These are phyloP conservation scores for Phaffia australis DNA, from an alignment of 768 basidiomycete species.

Conservation along the genomic window DNA sequence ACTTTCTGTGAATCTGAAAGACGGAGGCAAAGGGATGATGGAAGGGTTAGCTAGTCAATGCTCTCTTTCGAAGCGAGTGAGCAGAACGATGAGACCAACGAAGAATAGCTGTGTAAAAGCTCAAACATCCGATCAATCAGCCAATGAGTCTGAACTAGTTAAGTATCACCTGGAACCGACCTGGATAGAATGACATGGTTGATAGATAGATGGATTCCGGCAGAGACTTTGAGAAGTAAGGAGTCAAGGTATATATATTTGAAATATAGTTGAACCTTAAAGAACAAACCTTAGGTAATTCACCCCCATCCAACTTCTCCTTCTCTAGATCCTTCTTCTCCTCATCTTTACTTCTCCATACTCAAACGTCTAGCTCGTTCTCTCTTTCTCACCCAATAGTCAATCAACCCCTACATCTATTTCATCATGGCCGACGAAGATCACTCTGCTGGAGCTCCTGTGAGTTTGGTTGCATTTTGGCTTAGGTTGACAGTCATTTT, in stretches of 20 bases:
- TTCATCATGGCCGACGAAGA: slow-evolving; percentile 23
- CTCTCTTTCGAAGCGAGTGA: too few relatives aligned
- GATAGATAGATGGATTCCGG: not conserved
- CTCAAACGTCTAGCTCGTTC: not conserved
- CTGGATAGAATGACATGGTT: not conserved
- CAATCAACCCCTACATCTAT: not conserved
- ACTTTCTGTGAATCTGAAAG: slow-evolving; percentile 9
- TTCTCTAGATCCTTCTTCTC: not conserved
- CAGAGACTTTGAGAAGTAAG: not conserved
- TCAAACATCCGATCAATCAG: too few relatives aligned
- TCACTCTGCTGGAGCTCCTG: slow-evolving; percentile 16
- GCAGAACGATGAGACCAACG: too few relatives aligned
- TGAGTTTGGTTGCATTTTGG: not conserved
- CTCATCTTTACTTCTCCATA: not conserved
- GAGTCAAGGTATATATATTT: not conserved
- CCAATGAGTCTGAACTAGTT: too few relatives aligned
- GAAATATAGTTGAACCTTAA: not conserved
- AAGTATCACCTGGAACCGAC: too few relatives aligned
- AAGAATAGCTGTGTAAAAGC: too few relatives aligned
- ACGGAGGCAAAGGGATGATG: not conserved
- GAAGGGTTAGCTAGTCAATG: too few relatives aligned
- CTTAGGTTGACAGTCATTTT: not conserved
- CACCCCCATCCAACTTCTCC: not conserved
- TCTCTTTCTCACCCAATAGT: not conserved
- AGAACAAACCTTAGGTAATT: not conserved